Evolutionary conservation across 495 filamentous ascomycete species (phyloP).

Genomic region (Annulohypoxylon nitens): DNA sequence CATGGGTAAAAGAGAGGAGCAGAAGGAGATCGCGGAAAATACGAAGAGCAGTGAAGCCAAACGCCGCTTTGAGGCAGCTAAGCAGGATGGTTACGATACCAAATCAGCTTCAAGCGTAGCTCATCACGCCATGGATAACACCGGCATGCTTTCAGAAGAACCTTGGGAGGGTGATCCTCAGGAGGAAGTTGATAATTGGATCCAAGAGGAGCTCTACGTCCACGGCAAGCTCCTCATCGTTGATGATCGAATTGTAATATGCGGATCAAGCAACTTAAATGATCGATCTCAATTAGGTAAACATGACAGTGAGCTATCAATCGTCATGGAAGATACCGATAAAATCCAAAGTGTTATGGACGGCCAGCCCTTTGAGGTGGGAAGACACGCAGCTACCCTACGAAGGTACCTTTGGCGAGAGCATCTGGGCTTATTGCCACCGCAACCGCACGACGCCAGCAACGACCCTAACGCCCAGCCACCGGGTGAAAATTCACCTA

Average conservation of each 20-base stretch:
- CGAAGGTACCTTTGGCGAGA: constrained; percentile 92
- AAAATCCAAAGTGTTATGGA: constrained; percentile 82
- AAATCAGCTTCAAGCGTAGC: constrained; percentile 77
- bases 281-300: constrained; percentile 91
- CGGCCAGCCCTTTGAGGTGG: constrained; percentile 78
- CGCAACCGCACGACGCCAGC: constrained; percentile 77
- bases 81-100: constrained; percentile 59
- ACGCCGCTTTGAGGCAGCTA: constrained; percentile 72
- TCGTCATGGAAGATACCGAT: constrained; percentile 89
- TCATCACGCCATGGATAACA: constrained; percentile 82
- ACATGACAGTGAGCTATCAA: constrained; percentile 92
- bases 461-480: constrained; percentile 85
- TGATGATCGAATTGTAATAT: constrained; percentile 84
- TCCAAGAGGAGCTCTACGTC: constrained; percentile 95
- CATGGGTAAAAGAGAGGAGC: constrained; percentile 56
- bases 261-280: constrained; percentile 92
- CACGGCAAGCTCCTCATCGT: constrained; percentile 91
- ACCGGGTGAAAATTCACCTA: constrained; percentile 76
- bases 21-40: constrained; percentile 64
- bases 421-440: constrained; percentile 84
- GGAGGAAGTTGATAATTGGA: constrained; percentile 84
- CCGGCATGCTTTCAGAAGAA: constrained; percentile 74
- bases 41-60: constrained; percentile 67
- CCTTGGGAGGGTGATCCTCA: constrained; percentile 76
- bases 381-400: constrained; percentile 81